Evolutionary conservation across 495 filamentous ascomycete species (phyloP).

Genomic region (Aspergillus egyptiacus): DNA sequence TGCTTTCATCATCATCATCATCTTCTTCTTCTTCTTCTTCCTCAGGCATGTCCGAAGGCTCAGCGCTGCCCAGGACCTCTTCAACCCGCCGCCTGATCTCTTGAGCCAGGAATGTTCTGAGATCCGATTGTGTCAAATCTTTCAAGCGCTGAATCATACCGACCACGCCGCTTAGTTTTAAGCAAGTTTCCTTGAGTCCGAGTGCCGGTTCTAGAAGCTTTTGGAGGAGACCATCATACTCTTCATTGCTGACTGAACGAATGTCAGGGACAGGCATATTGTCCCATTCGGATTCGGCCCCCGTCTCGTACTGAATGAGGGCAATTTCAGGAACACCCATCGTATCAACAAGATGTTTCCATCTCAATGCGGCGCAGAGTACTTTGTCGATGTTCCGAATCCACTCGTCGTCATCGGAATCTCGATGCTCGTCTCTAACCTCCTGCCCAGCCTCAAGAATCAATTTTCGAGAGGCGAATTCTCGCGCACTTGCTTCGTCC

Average conservation of each 20-base stretch:
- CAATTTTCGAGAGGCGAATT: not conserved
- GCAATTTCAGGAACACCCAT: not conserved
- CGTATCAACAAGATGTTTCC: slow-evolving; percentile 1
- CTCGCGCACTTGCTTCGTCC: not conserved
- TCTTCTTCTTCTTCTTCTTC: not conserved
- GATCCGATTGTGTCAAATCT: not conserved
- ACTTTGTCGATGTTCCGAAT: not conserved
- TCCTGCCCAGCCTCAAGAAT: not conserved
- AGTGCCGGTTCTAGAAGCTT: not conserved
- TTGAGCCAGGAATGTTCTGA: not conserved
- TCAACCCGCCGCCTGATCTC: not conserved
- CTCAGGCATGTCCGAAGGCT: not conserved
- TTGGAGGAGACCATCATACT: not conserved
- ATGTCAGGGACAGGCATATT: not conserved
- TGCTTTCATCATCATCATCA: not conserved
- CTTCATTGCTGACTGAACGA: not conserved
- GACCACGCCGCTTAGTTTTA: not conserved
- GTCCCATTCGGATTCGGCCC: not conserved
- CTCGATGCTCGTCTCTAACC: not conserved
- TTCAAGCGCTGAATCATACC: not conserved
- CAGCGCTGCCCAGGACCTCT: not conserved
- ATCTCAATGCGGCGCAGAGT: not conserved
- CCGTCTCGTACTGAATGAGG: not conserved
- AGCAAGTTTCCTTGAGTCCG: not conserved
- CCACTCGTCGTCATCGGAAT: not conserved